phyloP scores from a whole-genome alignment of 345 rosid genomes.

The Citrus australasica region DNA sequence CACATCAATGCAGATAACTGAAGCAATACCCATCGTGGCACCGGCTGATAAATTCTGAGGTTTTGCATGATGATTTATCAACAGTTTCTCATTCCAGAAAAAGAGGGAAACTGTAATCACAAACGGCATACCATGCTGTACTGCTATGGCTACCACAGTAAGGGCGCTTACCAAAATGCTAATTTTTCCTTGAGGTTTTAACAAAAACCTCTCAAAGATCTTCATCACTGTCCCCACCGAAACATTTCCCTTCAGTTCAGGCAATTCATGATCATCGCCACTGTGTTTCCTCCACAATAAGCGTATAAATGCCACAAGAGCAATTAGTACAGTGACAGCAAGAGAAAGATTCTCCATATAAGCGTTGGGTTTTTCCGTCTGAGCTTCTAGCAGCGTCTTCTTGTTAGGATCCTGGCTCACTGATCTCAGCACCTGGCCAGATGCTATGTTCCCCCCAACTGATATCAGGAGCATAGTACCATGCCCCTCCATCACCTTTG shows the following conservation, averaged over 20 bases:
- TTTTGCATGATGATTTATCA: not conserved
- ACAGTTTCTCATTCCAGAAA: slow-evolving; percentile 6
- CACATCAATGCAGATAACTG: slow-evolving; percentile 19
- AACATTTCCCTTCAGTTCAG: slow-evolving; percentile 20
- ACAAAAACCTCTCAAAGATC: slow-evolving; percentile 13
- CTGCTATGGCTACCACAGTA: not conserved
- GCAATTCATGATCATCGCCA: slow-evolving; percentile 2
- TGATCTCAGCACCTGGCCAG: not conserved
- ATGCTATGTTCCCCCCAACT: not conserved
- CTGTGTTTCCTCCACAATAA: slow-evolving; percentile 2
- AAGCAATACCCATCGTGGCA: slow-evolving; percentile 23
- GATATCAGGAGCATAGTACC: slow-evolving; percentile 23
- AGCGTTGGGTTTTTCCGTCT: slow-evolving; percentile 6
- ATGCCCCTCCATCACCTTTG: slow-evolving; percentile 16
- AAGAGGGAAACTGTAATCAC: slow-evolving; percentile 4
- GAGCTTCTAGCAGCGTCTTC: slow-evolving; percentile 14
- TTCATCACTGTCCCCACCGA: not conserved
- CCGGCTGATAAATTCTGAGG: slow-evolving; percentile 27
- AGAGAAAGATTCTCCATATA: slow-evolving; percentile 12
- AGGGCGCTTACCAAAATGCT: slow-evolving; percentile 12
- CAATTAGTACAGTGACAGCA: slow-evolving; percentile 12
- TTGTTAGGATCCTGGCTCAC: not conserved
- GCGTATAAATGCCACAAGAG: slow-evolving; percentile 1
- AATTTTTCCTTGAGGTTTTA: slow-evolving; percentile 18
- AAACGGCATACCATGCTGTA: slow-evolving; percentile 20